Percentiles rank a stretch among this genome's conserved stretches.
phyloP scores from a whole-genome alignment of 2,329 filamentous ascomycete genomes.

The Colletotrichum lindemuthianum region DNA sequence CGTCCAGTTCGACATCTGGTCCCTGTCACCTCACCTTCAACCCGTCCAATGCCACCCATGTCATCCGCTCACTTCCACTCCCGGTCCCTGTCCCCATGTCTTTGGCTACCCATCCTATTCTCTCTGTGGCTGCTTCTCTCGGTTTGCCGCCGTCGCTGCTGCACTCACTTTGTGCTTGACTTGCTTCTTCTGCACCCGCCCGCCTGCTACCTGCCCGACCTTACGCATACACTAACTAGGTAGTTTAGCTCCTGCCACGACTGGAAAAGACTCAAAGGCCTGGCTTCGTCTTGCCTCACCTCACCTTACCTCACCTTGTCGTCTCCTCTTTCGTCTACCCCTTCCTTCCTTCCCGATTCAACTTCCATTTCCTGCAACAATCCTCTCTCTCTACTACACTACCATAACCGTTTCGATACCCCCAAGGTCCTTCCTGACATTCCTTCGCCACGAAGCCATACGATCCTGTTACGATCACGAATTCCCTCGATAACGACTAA shows the following conservation, averaged over 20 bases:
- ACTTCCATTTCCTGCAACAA: background rate
- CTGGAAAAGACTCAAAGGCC: constrained; percentile 29
- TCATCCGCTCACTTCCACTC: constrained; percentile 28
- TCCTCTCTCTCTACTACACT: constrained; percentile 3
- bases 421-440: background rate
- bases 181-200: constrained; percentile 6
- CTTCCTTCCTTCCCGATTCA: background rate
- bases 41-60: constrained; percentile 35
- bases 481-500: constrained; percentile 10
- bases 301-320: background rate
- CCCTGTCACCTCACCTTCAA: constrained; percentile 21
- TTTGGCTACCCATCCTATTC: constrained; percentile 20
- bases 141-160: constrained; percentile 25
- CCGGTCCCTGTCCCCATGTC: constrained; percentile 31
- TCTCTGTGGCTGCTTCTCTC: constrained; percentile 20
- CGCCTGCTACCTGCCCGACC: background rate
- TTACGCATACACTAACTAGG: background rate
- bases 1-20: constrained; percentile 18
- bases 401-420: constrained; percentile 1
- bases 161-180: constrained; percentile 1
- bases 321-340: background rate
- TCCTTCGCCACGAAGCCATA: constrained; percentile 3
- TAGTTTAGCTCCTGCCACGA: constrained; percentile 22
- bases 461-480: constrained; percentile 17
- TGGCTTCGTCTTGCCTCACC: constrained; percentile 18